A percentile compares a stretch with the other conserved stretches of the same genome.
These are phyloP conservation scores for Ophiocordyceps sinensis DNA, from an alignment of 2,329 filamentous ascomycete species.

Conservation along the genomic window DNA sequence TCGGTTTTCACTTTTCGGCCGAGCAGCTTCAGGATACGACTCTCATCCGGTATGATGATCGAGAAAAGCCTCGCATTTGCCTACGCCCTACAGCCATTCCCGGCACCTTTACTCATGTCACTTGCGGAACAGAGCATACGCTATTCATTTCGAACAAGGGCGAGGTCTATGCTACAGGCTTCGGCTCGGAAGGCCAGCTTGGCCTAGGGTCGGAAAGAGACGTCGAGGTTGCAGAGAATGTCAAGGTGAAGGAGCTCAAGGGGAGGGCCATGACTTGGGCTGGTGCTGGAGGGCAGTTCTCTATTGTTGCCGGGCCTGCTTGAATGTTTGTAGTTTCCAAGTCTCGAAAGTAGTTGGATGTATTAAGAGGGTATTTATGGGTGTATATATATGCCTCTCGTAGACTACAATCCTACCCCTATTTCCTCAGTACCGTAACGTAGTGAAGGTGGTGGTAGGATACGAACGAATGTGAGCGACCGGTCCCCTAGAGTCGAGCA, in stretches of 20 bases:
- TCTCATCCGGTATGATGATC: conserved; percentile 38
- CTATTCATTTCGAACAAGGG: conserved; percentile 51
- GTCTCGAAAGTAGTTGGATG: too few species aligned
- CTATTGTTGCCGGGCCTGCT: conserved; percentile 32
- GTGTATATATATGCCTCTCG: too few species aligned
- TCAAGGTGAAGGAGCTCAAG: conserved; percentile 65
- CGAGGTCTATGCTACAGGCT: conserved; percentile 56
- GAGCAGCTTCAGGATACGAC: conserved; percentile 31
- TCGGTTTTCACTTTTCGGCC: conserved; percentile 33
- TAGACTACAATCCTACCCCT: too few species aligned
- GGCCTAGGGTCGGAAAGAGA: conserved; percentile 58
- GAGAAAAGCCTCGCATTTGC: conserved; percentile 44
- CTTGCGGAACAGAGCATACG: conserved; percentile 51
- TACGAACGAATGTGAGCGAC: too few species aligned
- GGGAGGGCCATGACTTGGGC: conserved; percentile 55
- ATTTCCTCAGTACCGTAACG: too few species aligned
- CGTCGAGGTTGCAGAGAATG: conserved; percentile 52
- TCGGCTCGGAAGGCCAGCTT: conserved; percentile 56
- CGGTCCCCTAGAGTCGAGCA: too few species aligned
- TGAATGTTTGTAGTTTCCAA: not conserved
- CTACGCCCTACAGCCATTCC: conserved; percentile 19
- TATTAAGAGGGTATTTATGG: too few species aligned
- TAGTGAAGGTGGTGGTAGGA: too few species aligned
- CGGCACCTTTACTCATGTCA: conserved; percentile 15
- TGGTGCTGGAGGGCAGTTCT: conserved; percentile 65